A percentile compares a stretch with the other conserved stretches of the same genome.
phyloP scores from a whole-genome alignment of 495 filamentous ascomycete species.

The Aspergillus campestris region DNA sequence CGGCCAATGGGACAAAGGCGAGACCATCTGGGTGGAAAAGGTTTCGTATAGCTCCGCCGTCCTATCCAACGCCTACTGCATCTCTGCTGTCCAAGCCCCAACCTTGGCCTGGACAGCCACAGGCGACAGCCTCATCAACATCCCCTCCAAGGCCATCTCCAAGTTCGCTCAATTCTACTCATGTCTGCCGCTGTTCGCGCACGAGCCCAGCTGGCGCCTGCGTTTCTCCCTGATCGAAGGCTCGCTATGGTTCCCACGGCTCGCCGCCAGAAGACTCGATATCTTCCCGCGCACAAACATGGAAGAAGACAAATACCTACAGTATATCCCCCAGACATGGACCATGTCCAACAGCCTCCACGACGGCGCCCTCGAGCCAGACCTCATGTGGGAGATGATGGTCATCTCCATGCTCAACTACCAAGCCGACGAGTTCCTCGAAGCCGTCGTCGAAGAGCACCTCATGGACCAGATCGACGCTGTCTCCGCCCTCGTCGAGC shows the following conservation, averaged over 20 bases:
- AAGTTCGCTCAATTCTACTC: background rate
- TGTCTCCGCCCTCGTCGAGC: background rate
- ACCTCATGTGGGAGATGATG: conserved; percentile 32
- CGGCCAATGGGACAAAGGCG: conserved; percentile 14
- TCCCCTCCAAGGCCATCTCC: background rate
- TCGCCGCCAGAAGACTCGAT: conserved; percentile 5
- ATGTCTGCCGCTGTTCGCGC: conserved; percentile 14
- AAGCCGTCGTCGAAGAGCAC: conserved; percentile 11
- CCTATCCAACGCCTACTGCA: conserved; percentile 22
- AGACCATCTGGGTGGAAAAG: conserved; percentile 33
- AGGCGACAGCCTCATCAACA: background rate
- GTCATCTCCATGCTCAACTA: conserved; percentile 27
- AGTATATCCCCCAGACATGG: conserved; percentile 31
- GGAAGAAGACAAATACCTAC: conserved; percentile 29
- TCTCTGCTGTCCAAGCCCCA: conserved; percentile 18
- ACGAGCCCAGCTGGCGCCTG: conserved; percentile 15
- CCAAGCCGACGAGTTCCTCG: conserved; percentile 35
- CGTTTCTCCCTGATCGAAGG: conserved; percentile 19
- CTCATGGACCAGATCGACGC: background rate
- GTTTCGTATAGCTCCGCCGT: conserved; percentile 21
- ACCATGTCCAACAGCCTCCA: conserved; percentile 15
- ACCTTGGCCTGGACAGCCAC: background rate
- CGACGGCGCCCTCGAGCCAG: background rate
- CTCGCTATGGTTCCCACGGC: conserved; percentile 10
- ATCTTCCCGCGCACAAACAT: conserved; percentile 18